Evolutionary conservation across 2,329 filamentous ascomycete genomes (phyloP).

Genomic region (Parastagonospora avenae): DNA sequence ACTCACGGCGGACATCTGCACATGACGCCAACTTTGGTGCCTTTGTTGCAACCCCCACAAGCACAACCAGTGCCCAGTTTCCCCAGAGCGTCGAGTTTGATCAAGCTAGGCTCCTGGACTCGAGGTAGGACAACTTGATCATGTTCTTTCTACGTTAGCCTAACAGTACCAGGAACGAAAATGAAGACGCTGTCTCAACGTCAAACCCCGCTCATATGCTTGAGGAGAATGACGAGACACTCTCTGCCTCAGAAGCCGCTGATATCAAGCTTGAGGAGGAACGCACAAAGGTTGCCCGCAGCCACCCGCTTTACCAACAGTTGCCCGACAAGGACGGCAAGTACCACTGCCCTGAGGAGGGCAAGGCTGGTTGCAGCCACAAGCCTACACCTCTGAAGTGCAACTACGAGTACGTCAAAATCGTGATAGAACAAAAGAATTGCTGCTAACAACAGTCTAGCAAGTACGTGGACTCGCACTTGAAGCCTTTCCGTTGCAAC

Average conservation of each 20-base stretch:
- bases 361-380: constrained; percentile 77
- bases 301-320: constrained; percentile 73
- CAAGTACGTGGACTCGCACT: constrained; percentile 95
- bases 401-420: constrained; percentile 86
- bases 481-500: constrained; percentile 97
- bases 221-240: constrained; percentile 35
- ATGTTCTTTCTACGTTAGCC: background rate
- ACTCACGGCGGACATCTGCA: constrained; percentile 28
- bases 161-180: constrained; percentile 29
- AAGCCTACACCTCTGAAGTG: constrained; percentile 96
- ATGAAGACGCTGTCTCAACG: constrained; percentile 30
- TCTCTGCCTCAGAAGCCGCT: constrained; percentile 34
- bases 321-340: constrained; percentile 73
- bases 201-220: constrained; percentile 32
- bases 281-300: constrained; percentile 49
- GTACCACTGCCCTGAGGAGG: constrained; percentile 91
- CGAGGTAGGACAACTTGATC: constrained; percentile 20
- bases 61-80: constrained; percentile 33
- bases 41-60: constrained; percentile 40
- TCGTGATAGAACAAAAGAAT: background rate
- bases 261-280: constrained; percentile 45
- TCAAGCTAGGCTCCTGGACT: constrained; percentile 22
- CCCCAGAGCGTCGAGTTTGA: constrained; percentile 28
- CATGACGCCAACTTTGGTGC: constrained; percentile 30
- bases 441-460: constrained; percentile 55